Evolutionary conservation across 2,329 filamentous ascomycete species (phyloP).

Genomic region (Madurella fahalii): DNA sequence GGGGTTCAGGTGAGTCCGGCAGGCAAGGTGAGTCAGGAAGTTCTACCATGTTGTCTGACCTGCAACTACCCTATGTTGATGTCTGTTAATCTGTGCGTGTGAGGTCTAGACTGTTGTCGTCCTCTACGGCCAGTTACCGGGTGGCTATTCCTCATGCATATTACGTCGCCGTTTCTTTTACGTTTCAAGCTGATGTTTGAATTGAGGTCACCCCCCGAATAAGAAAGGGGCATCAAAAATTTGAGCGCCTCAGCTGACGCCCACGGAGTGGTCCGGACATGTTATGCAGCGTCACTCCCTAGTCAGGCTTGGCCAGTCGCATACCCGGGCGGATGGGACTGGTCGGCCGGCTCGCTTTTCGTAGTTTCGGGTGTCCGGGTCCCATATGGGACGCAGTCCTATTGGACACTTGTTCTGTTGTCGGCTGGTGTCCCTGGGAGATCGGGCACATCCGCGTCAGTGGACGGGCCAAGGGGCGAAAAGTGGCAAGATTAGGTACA

Average conservation of each 20-base stretch:
- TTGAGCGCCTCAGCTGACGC: neutral
- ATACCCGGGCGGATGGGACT: neutral
- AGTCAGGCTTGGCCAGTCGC: neutral
- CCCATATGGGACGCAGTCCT: neutral
- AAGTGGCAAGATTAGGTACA: no score
- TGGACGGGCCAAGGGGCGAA: no score
- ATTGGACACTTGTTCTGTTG: neutral
- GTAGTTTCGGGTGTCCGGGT: neutral
- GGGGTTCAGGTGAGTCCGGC: no score
- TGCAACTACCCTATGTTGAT: no score
- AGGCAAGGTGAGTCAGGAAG: no score
- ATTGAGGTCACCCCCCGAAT: neutral
- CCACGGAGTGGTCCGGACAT: neutral
- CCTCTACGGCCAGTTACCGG: neutral
- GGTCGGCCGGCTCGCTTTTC: neutral
- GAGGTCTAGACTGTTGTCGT: neutral
- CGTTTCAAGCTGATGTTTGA: neutral
- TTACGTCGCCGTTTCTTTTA: no score
- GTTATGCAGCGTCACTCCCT: neutral
- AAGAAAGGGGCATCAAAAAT: slow-evolving; percentile 14
- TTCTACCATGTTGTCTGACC: no score
- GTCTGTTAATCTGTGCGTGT: neutral
- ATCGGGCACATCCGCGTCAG: neutral
- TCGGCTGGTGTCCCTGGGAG: neutral
- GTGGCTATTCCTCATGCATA: no score